Base-by-base conservation (phyloP, 2,329 filamentous ascomycete species). In the Phyllosticta capitalensis region DNA sequence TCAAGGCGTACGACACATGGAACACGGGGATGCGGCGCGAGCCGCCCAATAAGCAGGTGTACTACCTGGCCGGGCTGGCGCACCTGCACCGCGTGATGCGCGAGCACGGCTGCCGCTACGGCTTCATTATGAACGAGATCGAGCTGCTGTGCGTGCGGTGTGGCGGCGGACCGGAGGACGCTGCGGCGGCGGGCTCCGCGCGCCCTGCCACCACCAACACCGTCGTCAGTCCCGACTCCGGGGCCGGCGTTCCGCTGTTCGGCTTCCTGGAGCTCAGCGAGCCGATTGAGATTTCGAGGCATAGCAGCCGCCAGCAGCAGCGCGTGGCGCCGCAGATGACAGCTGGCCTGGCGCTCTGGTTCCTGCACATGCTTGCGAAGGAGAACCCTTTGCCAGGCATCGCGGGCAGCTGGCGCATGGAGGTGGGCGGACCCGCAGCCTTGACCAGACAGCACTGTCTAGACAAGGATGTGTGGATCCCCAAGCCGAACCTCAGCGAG, bases 51-150 rank as follows among this genome's bases (percentile, higher is more conserved):
- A 88, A 91, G 75, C 87, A 89, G 61, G 89, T 96, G 61, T 86
- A 92, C 62, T 96, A 96, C 76, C 86, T 96, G 20, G 86, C 88
- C 55, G 90, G 90, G 1, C 83, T 97, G 5, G 82, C 91, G 0
- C 90, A 95, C 67, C 79, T 96, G 52, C 92, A 97, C 74, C 84
- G 89, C 70, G 86, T 87, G 69, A 96, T 96, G 90, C 90, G 92
- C 72, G 90, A 95, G 75, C 89, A 96, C 75, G 86, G 86, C 65
- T 95, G 90, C 71, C 86, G 92, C 61, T 97, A 96, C 73, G 92
- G 92, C 58, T 97, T 96, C 79, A 92, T 97, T 73, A 85, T 96
- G 69, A 96, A 90, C 1, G 92, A 96, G 75, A 96, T 96, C 67
- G 92, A 97, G 76, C 85, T 96, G 9, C 86, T 96, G 48, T 85